Evolutionary conservation across 2,329 filamentous ascomycete species (phyloP), one percentile per base, ranked within the genome.

Genomic region (Eutypella sp.): DNA sequence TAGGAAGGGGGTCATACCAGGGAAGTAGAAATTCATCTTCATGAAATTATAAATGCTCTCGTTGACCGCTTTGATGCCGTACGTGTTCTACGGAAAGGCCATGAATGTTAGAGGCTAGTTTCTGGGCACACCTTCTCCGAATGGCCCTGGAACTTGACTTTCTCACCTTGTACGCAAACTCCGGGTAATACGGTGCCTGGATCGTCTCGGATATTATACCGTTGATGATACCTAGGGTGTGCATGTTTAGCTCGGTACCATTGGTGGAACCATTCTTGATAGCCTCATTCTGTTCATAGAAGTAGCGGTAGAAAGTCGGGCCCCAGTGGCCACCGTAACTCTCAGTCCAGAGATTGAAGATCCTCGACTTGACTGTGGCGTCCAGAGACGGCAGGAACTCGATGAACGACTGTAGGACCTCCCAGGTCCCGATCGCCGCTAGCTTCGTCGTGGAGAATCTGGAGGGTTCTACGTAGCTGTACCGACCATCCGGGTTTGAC

Each of bases 291-390:
- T 82, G 74, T 19, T 79, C 65, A 44, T 78, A 69, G 59, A 82
- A 82, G 58, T 79, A 73, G 45, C 72, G 69, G 63, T 71, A 79
- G 62, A 82, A 81, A 3, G 59, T 61, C 1, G 58, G 59, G 0
- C 59, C 58, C 25, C 62, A 63, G 25, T 59, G 74, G 45, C 70
- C 70, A 49, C 70, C 68, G 34, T 65, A 76, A 40, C 69, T 76
- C 59, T 82, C 79, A 0, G 79, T 81, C 68, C 76, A 82, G 31
- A 82, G 65, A 50, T 81, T 80, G 58, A 81, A 79, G 25, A 68
- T 71, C 53, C 71, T 75, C 23, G 71, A 74, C 47, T 71, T 68
- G 45, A 78, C 66, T n/a, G 65, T 66, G 15, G 65, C 62, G 50
- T 76, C 73, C 7, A 78, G 59, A 4, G 23, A 41, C 6, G 60